These are phyloP conservation scores for Boletus patriciae DNA, from an alignment of 768 basidiomycete species.

Conservation along the genomic window DNA sequence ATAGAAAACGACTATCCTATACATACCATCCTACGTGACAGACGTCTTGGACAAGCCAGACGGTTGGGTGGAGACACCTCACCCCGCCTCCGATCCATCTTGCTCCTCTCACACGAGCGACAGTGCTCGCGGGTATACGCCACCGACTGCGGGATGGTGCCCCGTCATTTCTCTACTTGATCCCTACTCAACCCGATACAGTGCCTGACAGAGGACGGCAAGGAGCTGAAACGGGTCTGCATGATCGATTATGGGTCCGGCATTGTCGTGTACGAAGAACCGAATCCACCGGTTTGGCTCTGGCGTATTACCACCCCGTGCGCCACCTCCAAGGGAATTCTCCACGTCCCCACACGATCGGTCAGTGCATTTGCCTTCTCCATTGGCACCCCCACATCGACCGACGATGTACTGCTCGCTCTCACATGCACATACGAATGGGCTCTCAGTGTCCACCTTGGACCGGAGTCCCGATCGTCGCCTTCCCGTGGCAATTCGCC, in stretches of 20 bases:
- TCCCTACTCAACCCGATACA: conserved; percentile 30
- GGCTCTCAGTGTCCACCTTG: conserved; percentile 2
- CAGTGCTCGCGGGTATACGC: too few relatives aligned
- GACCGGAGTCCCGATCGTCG: conserved; percentile 12
- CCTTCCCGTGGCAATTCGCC: conserved; percentile 21
- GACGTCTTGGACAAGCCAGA: conserved; percentile 60
- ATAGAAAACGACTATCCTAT: conserved; percentile 91
- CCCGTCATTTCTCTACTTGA: conserved; percentile 14
- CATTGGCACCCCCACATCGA: conserved; percentile 23
- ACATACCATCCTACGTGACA: conserved; percentile 81
- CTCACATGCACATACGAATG: conserved; percentile 26
- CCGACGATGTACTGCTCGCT: conserved; percentile 21
- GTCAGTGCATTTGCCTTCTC: conserved; percentile 18
- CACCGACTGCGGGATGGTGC: too few relatives aligned
- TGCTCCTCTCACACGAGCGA: too few relatives aligned
- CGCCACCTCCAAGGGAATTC: not conserved
- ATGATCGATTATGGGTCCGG: conserved; percentile 58
- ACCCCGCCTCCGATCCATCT: conserved; percentile 34
- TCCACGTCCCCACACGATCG: conserved; percentile 22
- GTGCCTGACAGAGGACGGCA: conserved; percentile 91
- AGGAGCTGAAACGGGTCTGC: too few relatives aligned
- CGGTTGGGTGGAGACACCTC: conserved; percentile 85
- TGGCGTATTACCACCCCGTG: conserved; percentile 19
- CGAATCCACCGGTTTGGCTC: conserved; percentile 25
- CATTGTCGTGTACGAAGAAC: conserved; percentile 67